Evolutionary conservation across 441 rosid species (phyloP), one percentile per base, ranked within the genome.

Genomic region (Isatis lusitanica): DNA sequence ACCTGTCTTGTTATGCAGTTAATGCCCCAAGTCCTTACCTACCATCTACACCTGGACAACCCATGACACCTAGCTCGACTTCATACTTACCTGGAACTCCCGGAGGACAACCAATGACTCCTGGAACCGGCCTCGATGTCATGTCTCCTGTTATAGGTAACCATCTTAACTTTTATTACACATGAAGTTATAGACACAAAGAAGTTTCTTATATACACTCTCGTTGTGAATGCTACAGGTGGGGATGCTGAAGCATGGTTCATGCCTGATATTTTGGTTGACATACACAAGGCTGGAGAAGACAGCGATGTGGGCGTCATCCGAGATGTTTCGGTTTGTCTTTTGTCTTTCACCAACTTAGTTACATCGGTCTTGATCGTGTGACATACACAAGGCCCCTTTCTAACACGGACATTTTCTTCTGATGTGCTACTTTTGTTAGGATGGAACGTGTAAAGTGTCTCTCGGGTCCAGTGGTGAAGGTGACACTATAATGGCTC

Each of bases 61-160:
- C 97, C 13, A 88, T 91, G 98, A 95, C 98, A 18, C 99, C 99
- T 9, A 88, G 89, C 65, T 91, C 95, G 24, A 79, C 86, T 48
- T 80, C 85, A 17, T 95, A 85, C 80, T 83, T 93, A 70, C 99
- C 99, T 55, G 96, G 97, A 28, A 95, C 99, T 77, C 99, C 99
- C 35, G 98, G 98, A 21, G 98, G 97, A 62, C 99, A 95, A 80
- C 99, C 97, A 55, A 95, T 95, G 99, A 95, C 98, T 15, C 99
- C 99, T 21, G 98, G 97, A 71, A 92, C 96, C 18, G 94, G 97
- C 77, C 89, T 86, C 21, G 97, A 95, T 83, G 78, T 81, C 63
- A 93, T 93, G 98, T 95, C 99, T 74, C 98, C 99, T 72, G 97
- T 84, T 61, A 79, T 90, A 83, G 97, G 97, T 94, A n/a, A n/a